Base-by-base conservation (phyloP, 257 asterid genomes). In the Penstemon barbatus region DNA sequence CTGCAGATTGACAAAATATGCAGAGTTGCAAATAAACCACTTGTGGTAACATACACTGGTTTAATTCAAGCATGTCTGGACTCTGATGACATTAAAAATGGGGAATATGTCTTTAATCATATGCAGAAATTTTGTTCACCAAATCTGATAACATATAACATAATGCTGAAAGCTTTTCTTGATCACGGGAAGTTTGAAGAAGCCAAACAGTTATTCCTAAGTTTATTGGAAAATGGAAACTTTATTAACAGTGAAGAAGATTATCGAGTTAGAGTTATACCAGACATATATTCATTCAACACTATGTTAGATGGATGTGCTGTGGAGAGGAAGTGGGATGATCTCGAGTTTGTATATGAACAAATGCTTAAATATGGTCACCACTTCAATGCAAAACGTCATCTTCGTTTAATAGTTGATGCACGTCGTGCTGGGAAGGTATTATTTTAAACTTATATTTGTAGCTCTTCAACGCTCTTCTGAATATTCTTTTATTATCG, bases 41-140 rank as follows among this genome's bases (percentile, higher is more conserved):
- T 93, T 54, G 99, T 93, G 78, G 90, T 93, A 77, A 90, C 96
- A n/a, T 90, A 86, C 87, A 93, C 99, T 9, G 99, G 99, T 71
- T 85, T 93, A 57, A 79, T 93, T 68, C 96, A 93, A 83, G 96
- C 92, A 8, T 88, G 97, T 74, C 33, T 90, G 46, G 83, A 86
- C 42, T 81, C 95, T 36, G 92, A 95, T n/a, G 64, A 81, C 65
- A 68, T 83, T 65, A 71, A 80, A 66, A 77, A 72, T 55, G 99
- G 87, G 63, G 85, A 78, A 37, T 83, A 80, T 64, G 72, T 93
- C 67, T 93, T 90, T 69, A 74, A 77, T 57, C 82, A 88, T 58
- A 90, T 93, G 99, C 89, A 82, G 71, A 91, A 84, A 68, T 88
- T 88, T 63, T 93, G 99, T 71, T 77, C 91, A 3, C 99, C 97